Evolutionary conservation across 1,284 basidiomycete species (phyloP), one percentile per base, ranked within the genome.

Genomic region (Microbotryum lychnidis-dioicae): DNA sequence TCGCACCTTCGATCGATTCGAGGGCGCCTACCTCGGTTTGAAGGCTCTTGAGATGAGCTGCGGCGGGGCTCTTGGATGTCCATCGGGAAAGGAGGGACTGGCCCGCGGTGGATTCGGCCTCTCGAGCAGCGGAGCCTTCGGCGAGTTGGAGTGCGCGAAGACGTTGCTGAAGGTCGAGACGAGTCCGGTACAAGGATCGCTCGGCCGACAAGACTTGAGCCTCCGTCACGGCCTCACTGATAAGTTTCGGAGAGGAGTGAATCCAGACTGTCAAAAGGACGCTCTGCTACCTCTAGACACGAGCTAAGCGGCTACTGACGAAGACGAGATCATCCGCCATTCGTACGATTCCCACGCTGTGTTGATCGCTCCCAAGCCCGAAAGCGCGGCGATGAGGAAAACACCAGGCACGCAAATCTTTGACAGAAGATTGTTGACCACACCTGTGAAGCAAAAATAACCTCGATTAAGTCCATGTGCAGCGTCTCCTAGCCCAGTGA

Each of bases 321-420:
- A 66, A 29, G 71, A 64, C 0, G 68, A 69, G 18, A 70, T 51
- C 61, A 63, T 56, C 51, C 73, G 58, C 72, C 72, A 74, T 57
- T 78, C 76, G 62, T 71, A 76, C 18, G 76, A 75, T 53, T 77
- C 74, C 74, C 74, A 75, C 0, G 76, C 76, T 0, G 76, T 74
- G 52, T 75, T 75, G 27, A 75, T 70, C 1, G 76, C 76, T 45
- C 73, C 76, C 9, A 73, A 75, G 5, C 77, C 77, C 0, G 77
- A 77, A 0, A 78, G 67, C 1, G 73, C 61, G 1, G 73, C 77
- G 54, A 78, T 78, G n/a, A 78, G 69, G 5, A 72, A 66, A 18
- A 76, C 73, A 9, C 77, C 77, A 3, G 77, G 72, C 9, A 76
- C 73, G 49, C 75, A 76, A 2, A 76, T 75, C 7, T 76, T 68